Evolutionary conservation across 768 basidiomycete genomes (phyloP), one percentile per base, ranked within the genome.

Genomic region (Paxillus ammoniavirescens): DNA sequence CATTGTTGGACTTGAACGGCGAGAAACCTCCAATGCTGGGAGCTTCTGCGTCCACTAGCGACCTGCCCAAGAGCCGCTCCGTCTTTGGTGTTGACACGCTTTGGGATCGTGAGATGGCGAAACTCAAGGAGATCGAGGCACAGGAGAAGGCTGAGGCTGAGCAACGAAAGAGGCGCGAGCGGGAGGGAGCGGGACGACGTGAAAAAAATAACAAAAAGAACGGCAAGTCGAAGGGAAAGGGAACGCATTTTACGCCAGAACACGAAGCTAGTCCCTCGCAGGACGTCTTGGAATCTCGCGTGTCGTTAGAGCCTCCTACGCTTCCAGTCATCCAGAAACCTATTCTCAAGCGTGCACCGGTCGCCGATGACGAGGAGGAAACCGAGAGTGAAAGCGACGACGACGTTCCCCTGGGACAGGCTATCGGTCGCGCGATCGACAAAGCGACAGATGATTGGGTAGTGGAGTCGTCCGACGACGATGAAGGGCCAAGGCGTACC

Each of bases 31-130:
- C 70, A 56, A 47, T 62, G 46, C 58, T 72, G 5, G 73, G 70
- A 14, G 62, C 64, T 23, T 68, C 68, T 10, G 63, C 70, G 37
- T 67, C 67, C 31, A 59, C 66, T 8, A 68, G 63, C 15, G 73
- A 63, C 52, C 65, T 76, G 47, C 52, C 76, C 0, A 77, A 73
- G 40, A 80, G 79, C 37, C 82, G 80, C 53, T 94, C 93, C n/a
- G 91, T 95, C 9, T 97, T 96, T 63, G 94, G 94, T 2, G 88
- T 91, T 1, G 94, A 97, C 68, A 89, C 87, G n/a, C 63, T 96
- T 9, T 96, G 94, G 94, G 89, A 95, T 64, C 79, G 83, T 38
- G 94, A 97, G 70, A 80, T 93, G 77, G 81, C 71, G 15, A 96
- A 91, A 67, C 74, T 96, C 49, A 82, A 82, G 57, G 77, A 83